phyloP scores from a whole-genome alignment of 2,329 filamentous ascomycete genomes.

The Fusarium luffae region DNA sequence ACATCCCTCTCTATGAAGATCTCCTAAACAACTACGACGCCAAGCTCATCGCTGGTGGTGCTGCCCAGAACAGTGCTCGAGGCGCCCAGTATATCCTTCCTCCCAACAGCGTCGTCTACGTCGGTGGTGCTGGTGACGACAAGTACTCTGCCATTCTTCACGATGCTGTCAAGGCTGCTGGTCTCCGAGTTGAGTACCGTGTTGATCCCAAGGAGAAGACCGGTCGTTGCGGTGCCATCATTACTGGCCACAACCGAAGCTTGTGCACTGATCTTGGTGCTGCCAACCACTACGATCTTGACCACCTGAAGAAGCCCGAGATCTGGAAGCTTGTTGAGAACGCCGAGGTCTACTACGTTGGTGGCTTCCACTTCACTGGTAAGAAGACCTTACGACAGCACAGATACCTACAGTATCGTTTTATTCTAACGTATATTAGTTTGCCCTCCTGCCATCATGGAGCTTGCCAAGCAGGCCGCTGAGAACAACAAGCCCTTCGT shows the following conservation, averaged over 20 bases:
- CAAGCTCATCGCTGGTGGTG: constrained; percentile 94
- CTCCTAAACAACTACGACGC: constrained; percentile 91
- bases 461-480: constrained; percentile 90
- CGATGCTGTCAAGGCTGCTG: constrained; percentile 86
- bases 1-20: constrained; percentile 91
- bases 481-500: constrained; percentile 90
- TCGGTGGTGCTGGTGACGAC: constrained; percentile 94
- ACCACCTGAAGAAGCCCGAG: constrained; percentile 89
- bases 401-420: not conserved
- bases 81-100: constrained; percentile 97
- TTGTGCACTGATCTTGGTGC: constrained; percentile 96
- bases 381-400: constrained; percentile 20
- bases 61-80: constrained; percentile 96
- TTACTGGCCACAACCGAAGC: constrained; percentile 94
- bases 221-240: constrained; percentile 94
- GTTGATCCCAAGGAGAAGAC: constrained; percentile 87
- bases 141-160: constrained; percentile 92
- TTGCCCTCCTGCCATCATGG: constrained; percentile 88
- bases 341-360: constrained; percentile 90
- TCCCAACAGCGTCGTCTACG: constrained; percentile 88
- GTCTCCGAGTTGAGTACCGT: constrained; percentile 93
- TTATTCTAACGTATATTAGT: constrained; percentile 60
- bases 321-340: constrained; percentile 93
- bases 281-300: constrained; percentile 95
- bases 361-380: constrained; percentile 93